A percentile compares a stretch with the other conserved stretches of the same genome.
Evolutionary conservation across 106 monocot genomes (phyloP).

Genomic region (Xerophyta viscosa): DNA sequence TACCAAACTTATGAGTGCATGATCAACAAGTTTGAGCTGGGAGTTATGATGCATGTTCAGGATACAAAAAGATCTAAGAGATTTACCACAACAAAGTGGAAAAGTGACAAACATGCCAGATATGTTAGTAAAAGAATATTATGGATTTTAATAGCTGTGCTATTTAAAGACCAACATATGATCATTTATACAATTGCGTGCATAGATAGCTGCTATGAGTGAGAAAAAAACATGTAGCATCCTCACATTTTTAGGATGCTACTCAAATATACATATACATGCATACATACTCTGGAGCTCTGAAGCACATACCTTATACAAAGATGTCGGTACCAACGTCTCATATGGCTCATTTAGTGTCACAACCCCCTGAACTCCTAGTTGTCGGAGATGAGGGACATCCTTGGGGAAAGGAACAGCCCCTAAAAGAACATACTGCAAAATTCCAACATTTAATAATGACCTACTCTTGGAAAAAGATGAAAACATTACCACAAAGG

Average conservation of each 20-base stretch:
- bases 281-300: neutral
- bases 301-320: conserved; percentile 35
- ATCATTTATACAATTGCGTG: too few relatives aligned
- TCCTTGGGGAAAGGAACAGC: conserved; percentile 74
- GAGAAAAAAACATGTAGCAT: neutral
- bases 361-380: conserved; percentile 62
- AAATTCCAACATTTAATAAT: neutral
- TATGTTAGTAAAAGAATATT: too few relatives aligned
- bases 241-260: neutral
- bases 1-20: too few relatives aligned
- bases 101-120: too few relatives aligned
- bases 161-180: too few relatives aligned
- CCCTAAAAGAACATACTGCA: conserved; percentile 55
- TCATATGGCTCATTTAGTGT: conserved; percentile 75
- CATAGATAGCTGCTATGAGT: too few relatives aligned
- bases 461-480: neutral
- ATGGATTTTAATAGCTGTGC: too few relatives aligned
- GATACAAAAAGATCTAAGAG: too few relatives aligned
- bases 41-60: too few relatives aligned
- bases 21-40: too few relatives aligned
- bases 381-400: conserved; percentile 45
- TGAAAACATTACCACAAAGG: neutral
- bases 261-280: neutral
- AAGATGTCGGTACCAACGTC: conserved; percentile 61
- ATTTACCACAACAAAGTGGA: too few relatives aligned